phyloP scores from a whole-genome alignment of 129 eudicot species.

The Apium graveolens region DNA sequence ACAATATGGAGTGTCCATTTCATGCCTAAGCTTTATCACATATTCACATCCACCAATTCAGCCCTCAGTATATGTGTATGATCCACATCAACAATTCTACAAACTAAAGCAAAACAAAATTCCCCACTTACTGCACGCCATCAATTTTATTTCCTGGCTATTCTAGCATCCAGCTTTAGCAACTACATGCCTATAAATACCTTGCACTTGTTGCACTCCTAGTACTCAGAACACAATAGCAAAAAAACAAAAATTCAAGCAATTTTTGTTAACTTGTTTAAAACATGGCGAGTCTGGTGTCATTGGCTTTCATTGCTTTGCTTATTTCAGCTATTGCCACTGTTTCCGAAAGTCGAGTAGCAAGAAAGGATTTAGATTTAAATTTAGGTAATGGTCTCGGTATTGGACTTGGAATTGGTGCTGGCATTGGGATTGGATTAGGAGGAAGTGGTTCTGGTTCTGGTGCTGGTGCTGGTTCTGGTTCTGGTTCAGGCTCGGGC shows the following conservation, averaged over 20 bases:
- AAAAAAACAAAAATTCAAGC: background rate
- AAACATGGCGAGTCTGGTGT: constrained; percentile 21
- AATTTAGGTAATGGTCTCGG: constrained; percentile 40
- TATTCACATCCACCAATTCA: constrained; percentile 36
- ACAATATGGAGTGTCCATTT: constrained; percentile 22
- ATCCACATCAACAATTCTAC: constrained; percentile 9
- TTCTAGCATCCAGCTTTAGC: background rate
- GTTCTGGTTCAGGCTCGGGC: constrained; percentile 24
- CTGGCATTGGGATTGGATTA: constrained; percentile 51
- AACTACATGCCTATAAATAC: constrained; percentile 32
- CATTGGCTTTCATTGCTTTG: constrained; percentile 24
- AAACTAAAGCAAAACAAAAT: background rate
- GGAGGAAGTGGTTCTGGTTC: constrained; percentile 65
- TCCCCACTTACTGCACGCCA: constrained; percentile 9
- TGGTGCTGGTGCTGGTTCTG: constrained; percentile 45
- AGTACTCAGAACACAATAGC: constrained; percentile 11
- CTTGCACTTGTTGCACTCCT: background rate
- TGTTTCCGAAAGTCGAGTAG: constrained; percentile 52
- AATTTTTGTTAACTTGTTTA: background rate
- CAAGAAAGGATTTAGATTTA: constrained; percentile 57
- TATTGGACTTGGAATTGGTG: constrained; percentile 49
- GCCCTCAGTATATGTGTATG: constrained; percentile 22
- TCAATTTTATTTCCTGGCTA: background rate
- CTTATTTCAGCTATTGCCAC: constrained; percentile 27
- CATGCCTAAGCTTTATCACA: constrained; percentile 22